A percentile compares a stretch with the other conserved stretches of the same genome.
phyloP scores from a whole-genome alignment of 2,329 filamentous ascomycete species.

The Nannizzia gypsea region DNA sequence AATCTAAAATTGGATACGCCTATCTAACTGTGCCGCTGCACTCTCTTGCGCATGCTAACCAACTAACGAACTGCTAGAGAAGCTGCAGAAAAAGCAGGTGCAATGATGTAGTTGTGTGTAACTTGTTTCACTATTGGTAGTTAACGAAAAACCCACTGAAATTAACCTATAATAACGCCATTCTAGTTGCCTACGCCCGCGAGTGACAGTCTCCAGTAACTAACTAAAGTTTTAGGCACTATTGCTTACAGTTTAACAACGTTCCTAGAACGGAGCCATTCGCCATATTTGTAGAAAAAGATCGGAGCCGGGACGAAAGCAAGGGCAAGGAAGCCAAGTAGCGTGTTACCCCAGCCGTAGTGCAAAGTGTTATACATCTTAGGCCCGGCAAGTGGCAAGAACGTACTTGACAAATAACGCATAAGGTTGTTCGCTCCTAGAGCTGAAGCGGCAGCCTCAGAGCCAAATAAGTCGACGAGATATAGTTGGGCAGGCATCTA shows the following conservation, averaged over 20 bases:
- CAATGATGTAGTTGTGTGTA: too few species aligned
- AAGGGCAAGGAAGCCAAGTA: constrained; percentile 31
- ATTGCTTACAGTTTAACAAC: neutral
- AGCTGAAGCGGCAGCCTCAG: constrained; percentile 31
- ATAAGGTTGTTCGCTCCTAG: constrained; percentile 38
- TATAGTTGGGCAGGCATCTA: constrained; percentile 25
- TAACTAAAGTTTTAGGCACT: neutral
- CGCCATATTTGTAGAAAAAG: constrained; percentile 41
- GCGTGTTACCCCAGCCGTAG: constrained; percentile 32
- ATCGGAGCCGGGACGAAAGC: constrained; percentile 38
- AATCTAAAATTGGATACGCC: neutral
- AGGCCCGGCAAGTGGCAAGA: constrained; percentile 41
- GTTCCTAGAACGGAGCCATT: constrained; percentile 23
- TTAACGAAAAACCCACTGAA: neutral
- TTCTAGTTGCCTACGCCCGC: neutral
- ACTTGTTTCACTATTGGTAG: too few species aligned
- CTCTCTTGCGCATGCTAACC: neutral
- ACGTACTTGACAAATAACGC: constrained; percentile 36
- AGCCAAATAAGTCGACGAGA: constrained; percentile 42
- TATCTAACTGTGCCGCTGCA: neutral
- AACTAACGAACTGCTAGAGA: too few species aligned
- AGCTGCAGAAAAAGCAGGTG: neutral
- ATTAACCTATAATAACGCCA: neutral
- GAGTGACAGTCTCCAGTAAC: neutral
- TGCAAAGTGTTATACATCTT: constrained; percentile 26